Base-by-base conservation (phyloP, 768 basidiomycete genomes). In the Pleurotus cornucopiae region DNA sequence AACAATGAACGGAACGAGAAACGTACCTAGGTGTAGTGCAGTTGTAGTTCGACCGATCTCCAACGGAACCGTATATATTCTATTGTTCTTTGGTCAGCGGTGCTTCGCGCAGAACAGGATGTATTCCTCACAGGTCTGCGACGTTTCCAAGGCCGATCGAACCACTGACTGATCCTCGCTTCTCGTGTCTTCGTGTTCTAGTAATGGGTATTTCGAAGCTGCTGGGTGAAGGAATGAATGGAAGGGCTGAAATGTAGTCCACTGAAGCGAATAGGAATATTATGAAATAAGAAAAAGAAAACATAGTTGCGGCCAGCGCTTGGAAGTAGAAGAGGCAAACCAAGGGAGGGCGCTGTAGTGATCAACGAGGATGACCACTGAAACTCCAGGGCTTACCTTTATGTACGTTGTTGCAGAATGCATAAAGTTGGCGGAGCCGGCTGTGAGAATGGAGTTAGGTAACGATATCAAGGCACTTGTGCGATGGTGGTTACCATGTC, bases 11-110 rank as follows among this genome's bases (percentile, higher is more conserved):
- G 4, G 13, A 14, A 30, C 38, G 16, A 20, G n/a, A 46, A 7
- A 60, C 69, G 37, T 54, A 81, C 80, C 80, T 38, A 83, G 64
- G 45, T 84, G 73, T 16, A 83, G 70, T 14, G 79, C 69, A 11
- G 72, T 69, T 26, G 66, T 61, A 16, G 69, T 72, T 43, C 58
- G 64, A 21, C 79, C 81, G n/a, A 82, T 63, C 56, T 70, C 66
- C 20, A 83, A 67, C 18, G 76, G 70, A 16, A 81, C 76, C 9
- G 67, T 79, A 57, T 83, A 83, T 34, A 67, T 57, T 14, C 61
- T 66, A 43, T 9, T 7, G 21, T 14, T n/a, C 4, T 6, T 5
- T 7, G 30, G 25, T 37, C 37, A 18, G 39, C 13, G 25, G 12
- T 16, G 12, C 37, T 44, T 40, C 11, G 23, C 52, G 46, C 14